Evolutionary conservation across 768 basidiomycete genomes (phyloP), one percentile per base, ranked within the genome.

Genomic region (Flagelloscypha sp.): DNA sequence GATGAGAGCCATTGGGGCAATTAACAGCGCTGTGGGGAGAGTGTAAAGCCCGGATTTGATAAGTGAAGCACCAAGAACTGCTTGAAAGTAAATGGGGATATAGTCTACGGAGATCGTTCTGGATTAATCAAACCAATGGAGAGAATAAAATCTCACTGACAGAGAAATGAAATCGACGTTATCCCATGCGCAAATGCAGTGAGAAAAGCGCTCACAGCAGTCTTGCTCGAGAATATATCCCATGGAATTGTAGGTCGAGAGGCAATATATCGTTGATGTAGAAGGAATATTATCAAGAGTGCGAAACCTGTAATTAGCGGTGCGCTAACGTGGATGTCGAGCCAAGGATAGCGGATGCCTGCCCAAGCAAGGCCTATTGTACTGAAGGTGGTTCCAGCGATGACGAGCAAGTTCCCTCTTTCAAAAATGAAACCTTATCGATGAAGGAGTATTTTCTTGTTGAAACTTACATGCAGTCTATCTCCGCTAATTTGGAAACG

Each of bases 71-170:
- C 47, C 55, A 38, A 58, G 58, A 34, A 55, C 58, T 0, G 66
- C 68, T 45, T 72, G 70, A 49, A 63, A 71, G 42, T 63, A 70
- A 6, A 66, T 61, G 8, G 66, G 65, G 1, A 70, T 38, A 41
- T 63, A 70, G 40, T 57, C n/a, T n/a, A n/a, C n/a, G n/a, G n/a
- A n/a, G n/a, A n/a, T n/a, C n/a, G n/a, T n/a, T n/a, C n/a, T n/a
- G n/a, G n/a, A n/a, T n/a, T n/a, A n/a, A n/a, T n/a, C n/a, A n/a
- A n/a, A n/a, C n/a, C n/a, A n/a, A n/a, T n/a, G n/a, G n/a, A n/a
- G n/a, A n/a, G n/a, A n/a, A n/a, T n/a, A n/a, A n/a, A n/a, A n/a
- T n/a, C n/a, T n/a, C n/a, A n/a, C n/a, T n/a, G 6, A 31, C 33
- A 40, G 32, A 54, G 49, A 52, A 2, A 53, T 48, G 6, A 50